phyloP scores from a whole-genome alignment of 2,329 filamentous ascomycete species.

The Pleurostoma richardsiae region DNA sequence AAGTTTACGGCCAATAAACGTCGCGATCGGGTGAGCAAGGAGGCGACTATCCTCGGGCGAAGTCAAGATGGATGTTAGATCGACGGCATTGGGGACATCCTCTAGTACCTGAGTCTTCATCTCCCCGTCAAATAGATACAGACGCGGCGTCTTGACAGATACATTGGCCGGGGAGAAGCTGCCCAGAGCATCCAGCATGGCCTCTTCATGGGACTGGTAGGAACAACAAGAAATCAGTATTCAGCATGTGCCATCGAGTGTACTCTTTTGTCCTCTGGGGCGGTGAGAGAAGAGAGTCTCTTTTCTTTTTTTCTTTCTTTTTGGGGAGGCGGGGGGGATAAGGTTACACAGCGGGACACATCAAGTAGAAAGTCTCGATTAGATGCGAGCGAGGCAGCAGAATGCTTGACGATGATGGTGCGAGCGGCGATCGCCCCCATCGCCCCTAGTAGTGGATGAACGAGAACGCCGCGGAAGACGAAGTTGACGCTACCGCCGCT shows the following conservation, averaged over 20 bases:
- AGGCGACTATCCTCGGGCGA: slow-evolving; percentile 8
- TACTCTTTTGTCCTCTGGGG: too few species aligned
- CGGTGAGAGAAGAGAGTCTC: too few species aligned
- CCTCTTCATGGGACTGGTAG: slow-evolving; percentile 19
- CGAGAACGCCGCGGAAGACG: slow-evolving; percentile 30
- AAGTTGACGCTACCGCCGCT: slow-evolving; percentile 34
- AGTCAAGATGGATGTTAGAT: slow-evolving; percentile 25
- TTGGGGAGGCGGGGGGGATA: not conserved
- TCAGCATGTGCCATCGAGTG: not conserved
- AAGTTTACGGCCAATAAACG: slow-evolving; percentile 14
- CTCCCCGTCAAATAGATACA: slow-evolving; percentile 23
- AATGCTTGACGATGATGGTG: slow-evolving; percentile 32
- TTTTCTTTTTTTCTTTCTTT: too few species aligned
- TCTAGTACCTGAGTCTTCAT: slow-evolving; percentile 29
- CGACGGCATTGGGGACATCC: slow-evolving; percentile 23
- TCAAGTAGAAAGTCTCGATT: slow-evolving; percentile 29
- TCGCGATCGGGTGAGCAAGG: slow-evolving; percentile 3
- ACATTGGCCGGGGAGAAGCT: slow-evolving; percentile 7
- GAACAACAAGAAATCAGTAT: not conserved
- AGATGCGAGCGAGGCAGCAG: slow-evolving; percentile 22
- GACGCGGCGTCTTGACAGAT: slow-evolving; percentile 21
- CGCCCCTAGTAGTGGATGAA: slow-evolving; percentile 13
- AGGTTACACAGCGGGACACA: slow-evolving; percentile 23
- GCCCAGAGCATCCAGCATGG: slow-evolving; percentile 19
- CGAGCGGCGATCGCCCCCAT: not conserved